phyloP scores from a whole-genome alignment of 441 rosid species.

The Eutrema salsugineum region DNA sequence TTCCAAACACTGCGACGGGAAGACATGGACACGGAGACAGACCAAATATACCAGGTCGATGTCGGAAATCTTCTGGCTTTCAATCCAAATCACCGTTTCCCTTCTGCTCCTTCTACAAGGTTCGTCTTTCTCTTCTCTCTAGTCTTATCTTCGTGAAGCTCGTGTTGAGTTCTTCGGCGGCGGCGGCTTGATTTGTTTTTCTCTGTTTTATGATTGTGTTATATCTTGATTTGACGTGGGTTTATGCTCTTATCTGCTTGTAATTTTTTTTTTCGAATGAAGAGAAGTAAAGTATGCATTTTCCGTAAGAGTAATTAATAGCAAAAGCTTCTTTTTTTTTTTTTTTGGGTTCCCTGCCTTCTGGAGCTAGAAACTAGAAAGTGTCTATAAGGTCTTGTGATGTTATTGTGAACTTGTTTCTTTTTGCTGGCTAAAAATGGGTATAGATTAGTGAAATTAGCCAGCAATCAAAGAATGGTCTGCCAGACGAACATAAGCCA shows the following conservation, averaged over 20 bases:
- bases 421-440: neutral
- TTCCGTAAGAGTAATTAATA: neutral
- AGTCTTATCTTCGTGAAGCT: neutral
- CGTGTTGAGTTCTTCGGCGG: constrained; percentile 5
- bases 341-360: too few relatives aligned
- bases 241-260: neutral
- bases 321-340: neutral
- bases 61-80: constrained; percentile 74
- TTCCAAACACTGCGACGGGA: constrained; percentile 13
- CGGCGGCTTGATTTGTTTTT: neutral
- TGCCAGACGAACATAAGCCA: too few relatives aligned
- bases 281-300: neutral
- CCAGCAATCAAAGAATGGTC: neutral
- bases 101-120: constrained; percentile 73
- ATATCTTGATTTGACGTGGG: neutral
- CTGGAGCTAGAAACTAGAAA: too few relatives aligned
- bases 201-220: neutral
- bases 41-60: constrained; percentile 47
- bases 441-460: neutral
- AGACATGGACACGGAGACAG: constrained; percentile 36
- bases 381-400: neutral
- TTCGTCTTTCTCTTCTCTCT: constrained; percentile 10
- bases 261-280: neutral
- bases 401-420: neutral
- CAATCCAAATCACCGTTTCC: constrained; percentile 47